Base-by-base conservation (phyloP, 129 eudicot genomes). In the Sambucus nigra region DNA sequence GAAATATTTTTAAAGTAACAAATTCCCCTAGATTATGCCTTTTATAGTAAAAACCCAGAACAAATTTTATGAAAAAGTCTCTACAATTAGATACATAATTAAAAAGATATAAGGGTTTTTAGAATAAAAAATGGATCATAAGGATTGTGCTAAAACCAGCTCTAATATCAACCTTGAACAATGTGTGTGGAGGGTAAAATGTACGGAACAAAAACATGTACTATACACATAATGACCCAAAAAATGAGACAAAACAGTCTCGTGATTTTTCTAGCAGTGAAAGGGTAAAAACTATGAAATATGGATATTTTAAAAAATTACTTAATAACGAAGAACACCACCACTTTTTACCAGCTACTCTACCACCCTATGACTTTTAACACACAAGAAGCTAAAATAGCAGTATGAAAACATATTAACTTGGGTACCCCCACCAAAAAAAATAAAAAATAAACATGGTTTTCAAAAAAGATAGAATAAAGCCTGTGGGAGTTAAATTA, bases 151-250 rank as follows among this genome's bases (percentile, higher is more conserved):
- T 42, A 42, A 35, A 2, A 7, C 13, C 13, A 8, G 42, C 8
- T 9, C 16, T 40, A 6, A 24, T 7, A 54, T 32, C 59, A 31
- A 54, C 45, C 25, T 54, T 54, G 59, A 31, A 31, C 15, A 31
- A 31, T 54, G 44, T 55, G 29, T 52, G 57, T 31, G 9, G 9
- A 31, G 5, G 5, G 40, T 40, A 18, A 6, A n/a, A 16, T 3
- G 39, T 25, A 52, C 39, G 57, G 13, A 40, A 40, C 46, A 7
- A 14, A 14, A 40, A 10, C 38, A 31, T 2, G 46, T 10, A 14
- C 46, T 14, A 1, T 31, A 14, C n/a, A 14, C 2, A 7, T 7
- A 3, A 3, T 40, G 46, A 4, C 0, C 13, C 4, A 7, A 40
- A 14, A 40, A 40, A 2, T 15, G 20, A 13, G 48, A 42, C 15